Percentiles rank a stretch among this genome's conserved stretches.
Evolutionary conservation across 345 rosid species (phyloP).

Genomic region (Tarenaya hassleriana): DNA sequence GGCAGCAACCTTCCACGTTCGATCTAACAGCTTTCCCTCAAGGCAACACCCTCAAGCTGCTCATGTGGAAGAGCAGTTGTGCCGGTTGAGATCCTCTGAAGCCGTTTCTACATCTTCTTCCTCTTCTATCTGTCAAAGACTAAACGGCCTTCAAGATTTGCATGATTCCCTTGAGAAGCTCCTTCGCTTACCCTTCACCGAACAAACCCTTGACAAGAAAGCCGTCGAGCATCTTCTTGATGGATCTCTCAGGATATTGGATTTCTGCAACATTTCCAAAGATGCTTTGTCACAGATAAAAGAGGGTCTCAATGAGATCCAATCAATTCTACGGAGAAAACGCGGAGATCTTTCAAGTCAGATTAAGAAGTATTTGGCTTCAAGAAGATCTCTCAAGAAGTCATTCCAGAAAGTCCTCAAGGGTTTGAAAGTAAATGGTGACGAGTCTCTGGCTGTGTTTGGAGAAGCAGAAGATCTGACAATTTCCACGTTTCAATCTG

Average conservation of each 20-base stretch:
- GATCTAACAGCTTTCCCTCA: constrained; percentile 38
- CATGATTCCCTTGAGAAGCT: constrained; percentile 14
- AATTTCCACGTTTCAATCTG: constrained; percentile 12
- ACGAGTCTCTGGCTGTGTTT: neutral
- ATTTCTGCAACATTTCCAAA: constrained; percentile 24
- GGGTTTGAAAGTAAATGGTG: neutral
- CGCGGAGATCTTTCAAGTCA: neutral
- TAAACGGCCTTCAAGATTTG: constrained; percentile 22
- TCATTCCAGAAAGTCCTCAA: neutral
- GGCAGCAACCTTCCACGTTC: constrained; percentile 28
- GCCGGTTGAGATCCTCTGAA: constrained; percentile 25
- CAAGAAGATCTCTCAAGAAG: neutral
- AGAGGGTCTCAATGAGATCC: constrained; percentile 1
- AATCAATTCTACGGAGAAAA: neutral
- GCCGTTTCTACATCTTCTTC: constrained; percentile 22
- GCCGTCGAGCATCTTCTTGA: constrained; percentile 23
- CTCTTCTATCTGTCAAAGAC: neutral
- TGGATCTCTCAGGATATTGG: constrained; percentile 26
- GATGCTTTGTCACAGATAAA: constrained; percentile 20
- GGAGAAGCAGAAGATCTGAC: constrained; percentile 21
- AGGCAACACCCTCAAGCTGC: constrained; percentile 31
- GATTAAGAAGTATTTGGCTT: constrained; percentile 14
- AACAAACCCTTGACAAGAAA: constrained; percentile 13
- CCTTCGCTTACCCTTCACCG: constrained; percentile 24
- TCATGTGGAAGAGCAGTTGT: constrained; percentile 26